phyloP scores from a whole-genome alignment of 192 early-diverging fungal species.

The Linnemannia schmuckeri region DNA sequence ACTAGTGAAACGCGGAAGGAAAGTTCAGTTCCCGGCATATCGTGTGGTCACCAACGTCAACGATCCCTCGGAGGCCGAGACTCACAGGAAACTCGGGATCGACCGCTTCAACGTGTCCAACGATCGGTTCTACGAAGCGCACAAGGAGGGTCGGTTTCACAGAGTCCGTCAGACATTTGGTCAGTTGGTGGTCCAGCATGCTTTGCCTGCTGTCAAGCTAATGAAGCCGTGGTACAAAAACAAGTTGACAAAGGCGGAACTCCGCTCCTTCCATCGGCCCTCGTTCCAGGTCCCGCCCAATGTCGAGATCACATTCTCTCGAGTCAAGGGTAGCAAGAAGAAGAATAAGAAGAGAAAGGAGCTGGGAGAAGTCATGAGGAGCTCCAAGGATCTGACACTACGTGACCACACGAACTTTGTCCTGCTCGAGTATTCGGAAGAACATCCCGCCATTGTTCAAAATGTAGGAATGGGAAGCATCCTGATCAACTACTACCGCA shows the following conservation, averaged over 20 bases:
- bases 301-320: conserved; percentile 76
- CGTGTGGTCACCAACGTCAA: conserved; percentile 58
- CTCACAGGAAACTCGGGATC: conserved; percentile 68
- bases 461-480: conserved; percentile 97
- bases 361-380: conserved; percentile 78
- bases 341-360: conserved; percentile 82
- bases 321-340: conserved; percentile 80
- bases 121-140: conserved; percentile 87
- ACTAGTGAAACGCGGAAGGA: conserved; percentile 48
- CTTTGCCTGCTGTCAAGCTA: conserved; percentile 87
- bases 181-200: conserved; percentile 86
- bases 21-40: conserved; percentile 29
- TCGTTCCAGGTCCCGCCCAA: conserved; percentile 74
- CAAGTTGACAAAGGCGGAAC: conserved; percentile 81
- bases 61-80: conserved; percentile 71
- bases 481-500: conserved; percentile 96
- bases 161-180: conserved; percentile 92
- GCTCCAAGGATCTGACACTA: conserved; percentile 88
- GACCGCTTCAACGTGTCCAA: conserved; percentile 91
- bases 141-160: conserved; percentile 73
- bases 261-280: conserved; percentile 93
- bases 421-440: conserved; percentile 95
- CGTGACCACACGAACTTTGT: conserved; percentile 88
- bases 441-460: conserved; percentile 92
- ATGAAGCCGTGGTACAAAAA: conserved; percentile 83